These are phyloP conservation scores for Neurospora discreta DNA, from an alignment of 495 filamentous ascomycete species.

Conservation along the genomic window DNA sequence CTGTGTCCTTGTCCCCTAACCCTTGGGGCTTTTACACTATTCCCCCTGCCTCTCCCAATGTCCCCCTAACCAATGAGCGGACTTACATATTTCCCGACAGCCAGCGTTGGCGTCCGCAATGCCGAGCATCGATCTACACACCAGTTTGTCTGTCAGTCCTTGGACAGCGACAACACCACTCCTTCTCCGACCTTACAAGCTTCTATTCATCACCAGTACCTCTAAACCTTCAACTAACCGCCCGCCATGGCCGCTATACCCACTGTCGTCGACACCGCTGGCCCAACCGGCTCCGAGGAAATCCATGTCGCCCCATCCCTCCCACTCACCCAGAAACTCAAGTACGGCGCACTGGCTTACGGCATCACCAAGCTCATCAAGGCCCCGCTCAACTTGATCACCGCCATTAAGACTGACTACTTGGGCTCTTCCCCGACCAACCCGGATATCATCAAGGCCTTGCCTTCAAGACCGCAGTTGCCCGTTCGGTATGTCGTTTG, in stretches of 20 bases:
- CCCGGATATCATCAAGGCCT: conserved; percentile 13
- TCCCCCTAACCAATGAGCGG: neutral
- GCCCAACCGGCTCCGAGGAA: neutral
- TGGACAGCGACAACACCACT: neutral
- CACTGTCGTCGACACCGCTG: neutral
- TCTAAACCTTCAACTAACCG: neutral
- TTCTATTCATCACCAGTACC: neutral
- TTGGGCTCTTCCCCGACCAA: neutral
- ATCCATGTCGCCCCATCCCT: neutral
- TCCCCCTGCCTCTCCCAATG: neutral
- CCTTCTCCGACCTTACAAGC: neutral
- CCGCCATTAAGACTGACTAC: conserved; percentile 28
- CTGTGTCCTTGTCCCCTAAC: neutral
- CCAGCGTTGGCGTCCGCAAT: neutral
- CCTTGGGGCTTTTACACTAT: neutral
- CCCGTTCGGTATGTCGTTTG: conserved; percentile 6
- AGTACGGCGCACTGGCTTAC: neutral
- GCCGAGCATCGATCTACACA: neutral
- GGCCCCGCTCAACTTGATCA: neutral
- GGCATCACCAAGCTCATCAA: neutral
- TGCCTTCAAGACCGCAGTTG: conserved; percentile 5
- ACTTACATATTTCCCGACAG: neutral
- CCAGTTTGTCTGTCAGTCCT: neutral
- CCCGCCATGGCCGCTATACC: conserved; percentile 12
- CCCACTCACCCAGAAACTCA: neutral